Evolutionary conservation across 805 yeast species (phyloP), one percentile per base, ranked within the genome.

Genomic region (Pichia paraexigua): DNA sequence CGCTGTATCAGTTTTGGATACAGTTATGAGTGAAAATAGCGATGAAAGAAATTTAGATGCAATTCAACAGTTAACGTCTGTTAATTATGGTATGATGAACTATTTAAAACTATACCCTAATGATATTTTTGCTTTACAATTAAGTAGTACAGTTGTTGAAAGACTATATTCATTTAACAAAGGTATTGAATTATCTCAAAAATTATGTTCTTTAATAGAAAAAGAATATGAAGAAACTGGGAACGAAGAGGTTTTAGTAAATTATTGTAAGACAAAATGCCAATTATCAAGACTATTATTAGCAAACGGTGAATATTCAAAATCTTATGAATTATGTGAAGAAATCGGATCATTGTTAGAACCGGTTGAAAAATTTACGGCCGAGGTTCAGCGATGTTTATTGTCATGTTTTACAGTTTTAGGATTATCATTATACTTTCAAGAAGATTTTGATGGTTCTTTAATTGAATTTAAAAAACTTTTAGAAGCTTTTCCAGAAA

Each of bases 371-470:
- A 68, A 60, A 3, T 61, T 65, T 6, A 68, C 64, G 3, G 64
- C 63, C 4, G 64, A 66, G 27, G 58, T 63, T 10, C 66, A 67
- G 56, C 59, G 63, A 57, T 46, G 64, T 64, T 56, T 67, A 54
- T 67, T 83, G 27, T 86, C 96, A 0, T 76, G 83, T 13, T 70
- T 82, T 51, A 73, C 88, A 2, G 84, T 85, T 1, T 67, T 81
- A n/a, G 98, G 97, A 0, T 65, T 94, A 25, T 71, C 86, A 0
- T 69, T 75, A 51, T 91, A 82, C 68, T 89, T 87, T 68, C 60
- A 70, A 40, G 76, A 74, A 21, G 77, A 83, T 35, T 81, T 83
- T 61, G 85, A 80, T 51, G 74, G 74, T 11, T 80, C 97, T 0
- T 67, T 92, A 50, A 79, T 74, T 2, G 82, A 83, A 60, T 82